Base-by-base conservation (phyloP, 176 grass and related monocot genomes). In the Oryza rufipogon region DNA sequence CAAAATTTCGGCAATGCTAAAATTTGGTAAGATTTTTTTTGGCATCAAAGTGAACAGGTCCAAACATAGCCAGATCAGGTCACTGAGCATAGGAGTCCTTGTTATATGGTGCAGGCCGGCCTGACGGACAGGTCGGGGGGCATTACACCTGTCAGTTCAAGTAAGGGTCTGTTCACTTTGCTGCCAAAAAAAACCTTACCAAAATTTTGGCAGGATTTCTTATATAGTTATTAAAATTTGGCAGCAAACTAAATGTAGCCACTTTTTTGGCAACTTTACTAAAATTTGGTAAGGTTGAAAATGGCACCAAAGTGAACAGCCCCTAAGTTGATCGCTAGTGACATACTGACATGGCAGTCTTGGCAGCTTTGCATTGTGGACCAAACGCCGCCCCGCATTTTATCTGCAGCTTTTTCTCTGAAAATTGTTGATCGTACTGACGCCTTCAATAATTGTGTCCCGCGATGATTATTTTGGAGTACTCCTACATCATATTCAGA, bases 401-500 rank as follows among this genome's bases (percentile, higher is more conserved):
- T 79, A 12, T 13, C 7, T 23, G 67, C 17, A 64, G 51, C 26
- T 0, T 48, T 47, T 71, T 58, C 19, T 73, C 19, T 46, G n/a
- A 61, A 49, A 47, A 17, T 7, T 56, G 20, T 54, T 76, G 34
- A 73, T 66, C 76, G 45, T 39, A 5, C 20, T 65, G 30, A 51
- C 39, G 75, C 58, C 8, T 32, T 54, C 68, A 47, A 80, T 42
- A 72, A 80, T 66, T 66, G 76, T 54, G 69, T 52, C 76, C 42
- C 15, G 22, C 4, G 6, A 4, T 30, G 41, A 30, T 54, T 74
- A 74, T 74, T 28, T 48, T 41, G 39, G 39, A 41, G 7, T 41
- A 39, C 38, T 28, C 28, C 6, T 52, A 41, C 76, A 8, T 19
- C 54, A 19, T 49, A 9, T 80, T 65, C 9, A 52, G 20, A 25